A percentile compares a stretch with the other conserved stretches of the same genome.
phyloP scores from a whole-genome alignment of 306 rosid genomes.

The Prinsepia uniflora region DNA sequence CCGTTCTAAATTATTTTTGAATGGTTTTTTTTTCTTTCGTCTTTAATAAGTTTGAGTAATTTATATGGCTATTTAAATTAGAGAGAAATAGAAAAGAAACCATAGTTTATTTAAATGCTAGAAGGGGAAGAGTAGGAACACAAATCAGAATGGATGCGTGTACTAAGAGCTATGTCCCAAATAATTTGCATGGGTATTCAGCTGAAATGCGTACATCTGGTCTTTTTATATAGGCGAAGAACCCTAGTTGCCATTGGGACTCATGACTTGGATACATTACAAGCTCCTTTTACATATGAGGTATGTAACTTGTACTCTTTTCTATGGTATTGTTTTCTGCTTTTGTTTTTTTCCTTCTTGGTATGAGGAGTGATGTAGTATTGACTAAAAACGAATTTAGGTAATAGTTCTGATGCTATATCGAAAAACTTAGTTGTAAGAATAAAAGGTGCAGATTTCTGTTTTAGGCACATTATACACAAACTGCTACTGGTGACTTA shows the following conservation, averaged over 20 bases:
- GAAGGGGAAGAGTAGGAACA: background rate
- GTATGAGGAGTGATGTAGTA: background rate
- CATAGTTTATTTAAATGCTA: background rate
- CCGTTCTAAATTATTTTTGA: background rate
- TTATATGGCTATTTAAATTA: background rate
- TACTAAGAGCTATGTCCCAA: background rate
- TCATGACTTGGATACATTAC: slow-evolving; percentile 82
- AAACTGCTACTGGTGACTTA: slow-evolving; percentile 13
- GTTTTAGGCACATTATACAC: background rate
- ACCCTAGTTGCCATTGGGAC: slow-evolving; percentile 97
- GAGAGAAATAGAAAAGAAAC: background rate
- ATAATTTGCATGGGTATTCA: slow-evolving; percentile 11
- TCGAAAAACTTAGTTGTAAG: background rate
- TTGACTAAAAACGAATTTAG: background rate
- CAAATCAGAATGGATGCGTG: slow-evolving; percentile 4
- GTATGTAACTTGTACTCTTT: slow-evolving; percentile 26
- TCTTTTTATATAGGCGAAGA: slow-evolving; percentile 56
- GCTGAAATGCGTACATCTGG: slow-evolving; percentile 11
- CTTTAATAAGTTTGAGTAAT: background rate
- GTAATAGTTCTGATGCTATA: background rate
- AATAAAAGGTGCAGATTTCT: background rate
- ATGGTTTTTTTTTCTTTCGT: background rate
- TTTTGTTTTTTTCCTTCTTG: slow-evolving; percentile 2
- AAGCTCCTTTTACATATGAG: slow-evolving; percentile 89
- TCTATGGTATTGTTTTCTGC: slow-evolving; percentile 10